A percentile compares a stretch with the other conserved stretches of the same genome.
phyloP scores from a whole-genome alignment of 2,329 filamentous ascomycete species.

The Pyricularia sp. region DNA sequence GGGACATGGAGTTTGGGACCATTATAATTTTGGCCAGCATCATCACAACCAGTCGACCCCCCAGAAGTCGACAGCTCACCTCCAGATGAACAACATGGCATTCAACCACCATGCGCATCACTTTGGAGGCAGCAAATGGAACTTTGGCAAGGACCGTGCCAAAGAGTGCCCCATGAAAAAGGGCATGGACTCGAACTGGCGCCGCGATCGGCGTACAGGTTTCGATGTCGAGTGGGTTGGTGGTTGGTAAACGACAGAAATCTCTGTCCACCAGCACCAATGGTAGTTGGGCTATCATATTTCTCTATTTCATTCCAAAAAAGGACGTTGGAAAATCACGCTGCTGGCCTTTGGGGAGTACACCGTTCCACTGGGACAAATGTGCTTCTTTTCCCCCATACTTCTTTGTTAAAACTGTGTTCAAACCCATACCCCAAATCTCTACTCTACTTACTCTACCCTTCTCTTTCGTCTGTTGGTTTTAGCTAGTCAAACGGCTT shows the following conservation, averaged over 20 bases:
- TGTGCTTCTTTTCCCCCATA: conserved; percentile 14
- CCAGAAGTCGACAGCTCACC: conserved; percentile 1
- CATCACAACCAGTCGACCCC: conserved; percentile 5
- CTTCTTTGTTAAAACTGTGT: conserved; percentile 9
- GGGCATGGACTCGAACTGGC: conserved; percentile 51
- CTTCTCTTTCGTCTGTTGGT: neutral
- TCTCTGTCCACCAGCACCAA: conserved; percentile 32
- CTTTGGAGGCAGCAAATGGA: conserved; percentile 22
- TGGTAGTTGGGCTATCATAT: conserved; percentile 47
- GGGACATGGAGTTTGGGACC: conserved; percentile 39
- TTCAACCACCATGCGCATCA: conserved; percentile 14
- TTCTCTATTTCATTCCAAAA: neutral
- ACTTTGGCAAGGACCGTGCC: conserved; percentile 33
- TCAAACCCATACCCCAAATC: neutral
- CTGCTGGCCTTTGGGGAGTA: conserved; percentile 12
- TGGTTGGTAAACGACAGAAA: conserved; percentile 57
- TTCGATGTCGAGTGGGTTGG: conserved; percentile 91
- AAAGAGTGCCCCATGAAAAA: conserved; percentile 48
- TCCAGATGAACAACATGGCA: conserved; percentile 13
- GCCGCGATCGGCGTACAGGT: conserved; percentile 53
- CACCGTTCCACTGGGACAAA: conserved; percentile 10
- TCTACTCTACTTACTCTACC: conserved; percentile 8
- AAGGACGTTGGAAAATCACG: conserved; percentile 6
- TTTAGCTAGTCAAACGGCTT: neutral
- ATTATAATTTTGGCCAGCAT: conserved; percentile 21